Evolutionary conservation across 345 rosid species (phyloP).

Genomic region (Salix purpurea): DNA sequence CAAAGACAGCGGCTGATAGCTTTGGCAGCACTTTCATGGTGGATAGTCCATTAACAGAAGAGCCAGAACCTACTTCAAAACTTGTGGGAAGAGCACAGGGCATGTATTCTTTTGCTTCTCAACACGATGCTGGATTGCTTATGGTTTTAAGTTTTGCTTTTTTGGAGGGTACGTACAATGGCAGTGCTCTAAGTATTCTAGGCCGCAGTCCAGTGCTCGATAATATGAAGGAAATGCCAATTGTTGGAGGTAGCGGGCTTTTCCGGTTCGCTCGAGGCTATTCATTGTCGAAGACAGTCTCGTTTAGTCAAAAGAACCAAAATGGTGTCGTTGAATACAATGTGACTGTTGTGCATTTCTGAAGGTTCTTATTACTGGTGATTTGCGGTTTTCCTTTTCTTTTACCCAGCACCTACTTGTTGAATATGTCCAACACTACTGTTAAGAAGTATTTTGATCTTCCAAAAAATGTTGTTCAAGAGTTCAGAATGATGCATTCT

Average conservation of each 20-base stretch:
- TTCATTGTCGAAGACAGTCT: constrained; percentile 8
- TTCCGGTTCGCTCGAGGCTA: constrained; percentile 14
- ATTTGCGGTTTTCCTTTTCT: background rate
- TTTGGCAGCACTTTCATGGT: constrained; percentile 25
- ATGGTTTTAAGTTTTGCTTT: constrained; percentile 4
- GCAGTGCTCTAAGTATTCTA: constrained; percentile 8
- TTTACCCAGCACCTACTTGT: background rate
- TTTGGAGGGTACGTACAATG: constrained; percentile 15
- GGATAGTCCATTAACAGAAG: constrained; percentile 32
- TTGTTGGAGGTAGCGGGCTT: constrained; percentile 16
- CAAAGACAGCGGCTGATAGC: background rate
- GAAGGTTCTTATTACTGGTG: background rate
- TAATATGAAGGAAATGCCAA: constrained; percentile 14
- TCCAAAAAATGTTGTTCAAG: background rate
- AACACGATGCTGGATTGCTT: constrained; percentile 5
- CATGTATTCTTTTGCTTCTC: constrained; percentile 22
- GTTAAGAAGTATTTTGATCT: background rate
- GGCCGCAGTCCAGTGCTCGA: background rate
- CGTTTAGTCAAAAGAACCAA: background rate
- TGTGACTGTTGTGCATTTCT: constrained; percentile 18
- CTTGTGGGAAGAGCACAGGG: constrained; percentile 39
- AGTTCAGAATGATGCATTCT: background rate
- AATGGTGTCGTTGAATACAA: constrained; percentile 27
- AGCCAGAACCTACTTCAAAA: constrained; percentile 29
- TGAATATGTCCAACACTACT: background rate